Evolutionary conservation across 2,329 filamentous ascomycete genomes (phyloP), one percentile per base, ranked within the genome.

Genomic region (Atkinsonella hypoxylon): DNA sequence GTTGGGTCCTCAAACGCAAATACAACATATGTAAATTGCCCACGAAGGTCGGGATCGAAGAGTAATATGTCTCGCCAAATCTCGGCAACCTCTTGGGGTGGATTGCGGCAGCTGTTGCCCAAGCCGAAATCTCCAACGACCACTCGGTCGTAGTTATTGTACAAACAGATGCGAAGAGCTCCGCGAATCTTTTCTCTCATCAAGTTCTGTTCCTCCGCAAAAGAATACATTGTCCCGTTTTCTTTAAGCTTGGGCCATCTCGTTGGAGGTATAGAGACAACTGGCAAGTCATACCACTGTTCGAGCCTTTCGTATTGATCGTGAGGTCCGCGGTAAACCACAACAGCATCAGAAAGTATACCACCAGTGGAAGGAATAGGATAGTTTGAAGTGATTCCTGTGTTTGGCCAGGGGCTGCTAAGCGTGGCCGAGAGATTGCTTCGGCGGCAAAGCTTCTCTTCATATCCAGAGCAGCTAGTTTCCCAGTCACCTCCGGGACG

Each of bases 401-500:
- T 71, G 11, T 68, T 70, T 3, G 74, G 69, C 54, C 74, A 81
- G 1, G 83, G 81, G 44, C 77, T 83, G 20, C 74, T 76, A 46
- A 89, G 72, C 3, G 82, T 81, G 17, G 83, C 80, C 6, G 83
- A 83, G 34, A 90, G 76, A 55, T 84, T 89, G 68, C 83, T 87
- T 57, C 86, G 75, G 53, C 85, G 76, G 60, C 85, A 87, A 38
- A 90, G 76, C 56, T 83, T 83, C 65, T 89, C 86, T 68, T 72
- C 70, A 53, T 71, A 71, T 34, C 70, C 69, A 2, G 68, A 63
- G 12, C 68, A 72, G 54, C 74, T 75, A 7, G 76, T 84, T 58
- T 89, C 85, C 86, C 86, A 90, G 62, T 89, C 85, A n/a, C 86
- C 86, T 10, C 86, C 86, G 0, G 85, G 76, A 38, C 83, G 75